A percentile compares a stretch with the other conserved stretches of the same genome.
Evolutionary conservation across 2,329 filamentous ascomycete species (phyloP).

Genomic region (Chalara sp.): DNA sequence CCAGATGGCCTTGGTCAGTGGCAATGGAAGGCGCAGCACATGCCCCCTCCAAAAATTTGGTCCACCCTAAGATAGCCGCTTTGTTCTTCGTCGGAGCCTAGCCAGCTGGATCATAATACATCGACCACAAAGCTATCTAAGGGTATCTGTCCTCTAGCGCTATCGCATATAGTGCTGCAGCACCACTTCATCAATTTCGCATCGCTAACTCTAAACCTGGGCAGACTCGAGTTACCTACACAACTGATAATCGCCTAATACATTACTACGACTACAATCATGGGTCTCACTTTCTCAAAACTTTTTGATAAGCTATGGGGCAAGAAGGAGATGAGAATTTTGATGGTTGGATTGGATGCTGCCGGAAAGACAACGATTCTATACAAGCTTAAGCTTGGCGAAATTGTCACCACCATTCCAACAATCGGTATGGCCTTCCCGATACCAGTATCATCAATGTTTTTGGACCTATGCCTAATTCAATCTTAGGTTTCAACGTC

Average conservation of each 20-base stretch:
- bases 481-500: constrained; percentile 82
- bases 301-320: constrained; percentile 94
- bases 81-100: constrained; percentile 5
- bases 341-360: constrained; percentile 99
- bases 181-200: constrained; percentile 7
- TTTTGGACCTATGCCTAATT: too few relatives aligned
- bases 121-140: not conserved
- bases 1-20: constrained; percentile 3
- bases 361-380: constrained; percentile 99
- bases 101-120: not conserved
- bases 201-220: constrained; percentile 10
- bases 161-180: constrained; percentile 12
- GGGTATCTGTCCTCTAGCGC: constrained; percentile 20
- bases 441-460: not conserved
- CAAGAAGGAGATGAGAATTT: constrained; percentile 99
- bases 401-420: constrained; percentile 98
- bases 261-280: constrained; percentile 52
- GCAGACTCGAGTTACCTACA: constrained; percentile 13
- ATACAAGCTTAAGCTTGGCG: constrained; percentile 99
- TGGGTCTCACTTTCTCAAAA: constrained; percentile 98
- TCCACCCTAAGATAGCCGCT: not conserved
- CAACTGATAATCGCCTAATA: constrained; percentile 30
- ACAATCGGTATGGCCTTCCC: constrained; percentile 70
- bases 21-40: constrained; percentile 14
- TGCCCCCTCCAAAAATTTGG: constrained; percentile 3